These are phyloP conservation scores for Solanum lycopersicoides DNA, from an alignment of 257 asterid species.

Conservation along the genomic window DNA sequence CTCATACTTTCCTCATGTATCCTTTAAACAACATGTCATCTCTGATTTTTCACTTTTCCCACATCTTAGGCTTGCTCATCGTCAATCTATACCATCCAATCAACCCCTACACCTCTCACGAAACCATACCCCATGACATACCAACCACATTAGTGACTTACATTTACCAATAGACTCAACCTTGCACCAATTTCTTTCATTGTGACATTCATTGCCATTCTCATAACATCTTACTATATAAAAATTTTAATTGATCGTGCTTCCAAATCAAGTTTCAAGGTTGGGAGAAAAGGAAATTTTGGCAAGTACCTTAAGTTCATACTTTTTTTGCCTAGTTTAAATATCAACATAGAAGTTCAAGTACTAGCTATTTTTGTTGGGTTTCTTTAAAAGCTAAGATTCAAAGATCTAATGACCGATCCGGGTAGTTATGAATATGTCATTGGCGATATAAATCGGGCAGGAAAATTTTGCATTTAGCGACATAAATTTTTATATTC, in stretches of 20 bases:
- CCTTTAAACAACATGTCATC: not conserved
- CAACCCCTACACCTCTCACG: not conserved
- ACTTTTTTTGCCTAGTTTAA: not conserved
- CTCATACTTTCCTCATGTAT: not conserved
- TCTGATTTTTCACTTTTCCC: not conserved
- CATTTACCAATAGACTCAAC: not conserved
- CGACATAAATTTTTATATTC: not conserved
- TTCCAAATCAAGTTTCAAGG: too few species aligned
- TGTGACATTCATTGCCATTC: not conserved
- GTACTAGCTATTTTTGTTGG: not conserved
- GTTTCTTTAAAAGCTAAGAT: too few species aligned
- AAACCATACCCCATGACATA: not conserved
- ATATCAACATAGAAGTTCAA: not conserved
- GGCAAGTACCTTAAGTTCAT: not conserved
- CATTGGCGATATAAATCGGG: not conserved
- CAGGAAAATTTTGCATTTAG: fast-evolving
- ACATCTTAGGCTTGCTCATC: not conserved
- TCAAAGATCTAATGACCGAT: too few species aligned
- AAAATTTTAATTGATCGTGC: not conserved
- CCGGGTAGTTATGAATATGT: too few species aligned
- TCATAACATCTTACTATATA: too few species aligned
- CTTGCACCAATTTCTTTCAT: too few species aligned
- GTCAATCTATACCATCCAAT: not conserved
- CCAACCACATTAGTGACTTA: not conserved
- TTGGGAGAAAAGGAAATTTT: too few species aligned